Conservation (phyloP, 2,329 filamentous ascomycete species). For the Anthostomella pinea region DNA sequence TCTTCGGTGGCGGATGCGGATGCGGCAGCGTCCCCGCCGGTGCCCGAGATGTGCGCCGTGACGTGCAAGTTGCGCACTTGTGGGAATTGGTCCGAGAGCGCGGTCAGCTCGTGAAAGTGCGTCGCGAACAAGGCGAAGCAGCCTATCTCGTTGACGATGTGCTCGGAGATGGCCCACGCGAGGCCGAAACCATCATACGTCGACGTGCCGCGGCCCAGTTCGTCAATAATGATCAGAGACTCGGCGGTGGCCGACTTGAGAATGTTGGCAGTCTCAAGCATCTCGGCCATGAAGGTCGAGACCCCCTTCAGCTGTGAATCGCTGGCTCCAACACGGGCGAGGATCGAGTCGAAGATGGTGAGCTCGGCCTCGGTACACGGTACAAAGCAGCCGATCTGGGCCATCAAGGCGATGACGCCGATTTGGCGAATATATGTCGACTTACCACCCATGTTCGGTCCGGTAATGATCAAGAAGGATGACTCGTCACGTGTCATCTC, state of each 20-base stretch:
- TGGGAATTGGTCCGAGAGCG: slow-evolving; percentile 78
- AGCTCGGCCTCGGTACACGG: slow-evolving; percentile 87
- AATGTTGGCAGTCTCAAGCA: slow-evolving; percentile 98
- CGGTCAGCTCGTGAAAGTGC: slow-evolving; percentile 96
- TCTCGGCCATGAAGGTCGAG: slow-evolving; percentile 99
- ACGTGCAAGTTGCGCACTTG: slow-evolving; percentile 94
- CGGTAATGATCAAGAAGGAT: slow-evolving; percentile 94
- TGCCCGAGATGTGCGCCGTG: slow-evolving; percentile 77
- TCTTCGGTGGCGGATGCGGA: slow-evolving; percentile 40
- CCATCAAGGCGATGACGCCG: slow-evolving; percentile 95
- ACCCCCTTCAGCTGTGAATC: slow-evolving; percentile 98
- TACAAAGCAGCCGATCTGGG: slow-evolving; percentile 94
- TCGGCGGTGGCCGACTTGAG: slow-evolving; percentile 94
- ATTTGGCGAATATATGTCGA: slow-evolving; percentile 98
- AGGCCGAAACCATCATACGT: slow-evolving; percentile 98
- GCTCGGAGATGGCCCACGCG: slow-evolving; percentile 98
- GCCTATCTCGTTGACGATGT: slow-evolving; percentile 92
- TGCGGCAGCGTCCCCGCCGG: slow-evolving; percentile 29
- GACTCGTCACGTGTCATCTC: slow-evolving; percentile 73
- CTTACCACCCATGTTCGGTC: slow-evolving; percentile 98
- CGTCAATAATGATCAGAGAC: slow-evolving; percentile 97
- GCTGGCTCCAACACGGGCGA: slow-evolving; percentile 91
- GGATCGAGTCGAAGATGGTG: slow-evolving; percentile 94
- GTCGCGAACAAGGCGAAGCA: slow-evolving; percentile 95
- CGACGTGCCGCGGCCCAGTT: slow-evolving; percentile 91